Evolutionary conservation across 495 filamentous ascomycete genomes (phyloP).

Genomic region (Lichina pygmaea): DNA sequence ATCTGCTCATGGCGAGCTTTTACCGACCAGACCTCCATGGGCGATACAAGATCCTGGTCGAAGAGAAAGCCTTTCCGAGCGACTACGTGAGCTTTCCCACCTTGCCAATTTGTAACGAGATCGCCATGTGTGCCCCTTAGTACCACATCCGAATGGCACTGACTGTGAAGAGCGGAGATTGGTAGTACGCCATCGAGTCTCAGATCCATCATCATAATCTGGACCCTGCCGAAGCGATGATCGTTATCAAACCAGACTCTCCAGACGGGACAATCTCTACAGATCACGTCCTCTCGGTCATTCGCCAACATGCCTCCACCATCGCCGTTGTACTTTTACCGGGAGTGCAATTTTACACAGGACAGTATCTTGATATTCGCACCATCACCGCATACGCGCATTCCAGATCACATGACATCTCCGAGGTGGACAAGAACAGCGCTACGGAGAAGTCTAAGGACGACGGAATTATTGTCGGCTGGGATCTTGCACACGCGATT

Average conservation of each 20-base stretch:
- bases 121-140: background rate
- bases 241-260: conserved; percentile 42
- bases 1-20: conserved; percentile 77
- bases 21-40: conserved; percentile 48
- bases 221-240: conserved; percentile 38
- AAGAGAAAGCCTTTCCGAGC: conserved; percentile 83
- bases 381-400: conserved; percentile 64
- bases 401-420: conserved; percentile 3
- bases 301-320: conserved; percentile 44
- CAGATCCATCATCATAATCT: conserved; percentile 62
- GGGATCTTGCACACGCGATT: conserved; percentile 87
- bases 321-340: conserved; percentile 69
- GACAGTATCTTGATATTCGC: conserved; percentile 68
- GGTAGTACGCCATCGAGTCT: conserved; percentile 63
- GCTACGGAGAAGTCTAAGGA: too few relatives aligned
- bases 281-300: conserved; percentile 43
- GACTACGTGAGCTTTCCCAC: conserved; percentile 34
- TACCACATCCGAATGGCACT: background rate
- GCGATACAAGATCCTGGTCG: conserved; percentile 70
- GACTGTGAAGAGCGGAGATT: background rate
- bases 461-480: conserved; percentile 56
- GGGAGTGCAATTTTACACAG: conserved; percentile 86
- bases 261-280: conserved; percentile 30
- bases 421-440: too few relatives aligned
- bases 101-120: conserved; percentile 1